Evolutionary conservation across 2,329 filamentous ascomycete species (phyloP).

Genomic region (Xylaria sp.): DNA sequence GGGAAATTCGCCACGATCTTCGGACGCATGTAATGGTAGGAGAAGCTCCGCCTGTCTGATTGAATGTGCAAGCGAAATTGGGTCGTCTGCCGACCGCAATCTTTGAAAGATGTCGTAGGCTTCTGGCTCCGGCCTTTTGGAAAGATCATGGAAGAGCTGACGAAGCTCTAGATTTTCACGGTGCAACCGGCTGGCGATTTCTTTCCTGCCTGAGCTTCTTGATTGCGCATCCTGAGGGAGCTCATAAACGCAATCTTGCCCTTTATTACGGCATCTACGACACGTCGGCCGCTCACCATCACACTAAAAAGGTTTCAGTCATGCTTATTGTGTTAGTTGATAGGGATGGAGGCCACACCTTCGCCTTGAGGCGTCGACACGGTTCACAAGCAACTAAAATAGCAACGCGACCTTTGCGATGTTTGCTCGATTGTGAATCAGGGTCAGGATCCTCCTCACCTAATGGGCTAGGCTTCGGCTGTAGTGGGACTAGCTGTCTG

Average conservation of each 20-base stretch:
- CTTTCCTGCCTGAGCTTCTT: constrained; percentile 24
- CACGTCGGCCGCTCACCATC: constrained; percentile 32
- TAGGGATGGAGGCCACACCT: constrained; percentile 2
- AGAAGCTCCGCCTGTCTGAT: constrained; percentile 32
- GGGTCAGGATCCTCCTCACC: neutral
- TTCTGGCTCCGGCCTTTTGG: constrained; percentile 19
- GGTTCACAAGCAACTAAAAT: constrained; percentile 32
- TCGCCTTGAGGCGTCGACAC: constrained; percentile 33
- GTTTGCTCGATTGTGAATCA: neutral
- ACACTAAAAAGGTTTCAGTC: constrained; percentile 13
- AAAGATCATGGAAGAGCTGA: constrained; percentile 26
- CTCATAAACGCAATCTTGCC: constrained; percentile 29
- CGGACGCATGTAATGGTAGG: neutral
- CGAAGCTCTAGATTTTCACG: constrained; percentile 24
- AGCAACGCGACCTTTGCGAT: constrained; percentile 7
- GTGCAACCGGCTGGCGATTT: constrained; percentile 18
- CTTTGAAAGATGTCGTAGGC: constrained; percentile 19
- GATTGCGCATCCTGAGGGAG: constrained; percentile 26
- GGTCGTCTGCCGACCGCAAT: constrained; percentile 20
- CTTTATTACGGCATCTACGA: constrained; percentile 19
- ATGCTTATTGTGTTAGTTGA: neutral
- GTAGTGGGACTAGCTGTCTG: constrained; percentile 21
- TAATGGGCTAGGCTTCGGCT: constrained; percentile 20
- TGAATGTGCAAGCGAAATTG: constrained; percentile 22
- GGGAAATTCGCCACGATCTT: neutral